Evolutionary conservation across 176 grass and related monocot genomes (phyloP), one percentile per base, ranked within the genome.

Genomic region (Avena atlantica): DNA sequence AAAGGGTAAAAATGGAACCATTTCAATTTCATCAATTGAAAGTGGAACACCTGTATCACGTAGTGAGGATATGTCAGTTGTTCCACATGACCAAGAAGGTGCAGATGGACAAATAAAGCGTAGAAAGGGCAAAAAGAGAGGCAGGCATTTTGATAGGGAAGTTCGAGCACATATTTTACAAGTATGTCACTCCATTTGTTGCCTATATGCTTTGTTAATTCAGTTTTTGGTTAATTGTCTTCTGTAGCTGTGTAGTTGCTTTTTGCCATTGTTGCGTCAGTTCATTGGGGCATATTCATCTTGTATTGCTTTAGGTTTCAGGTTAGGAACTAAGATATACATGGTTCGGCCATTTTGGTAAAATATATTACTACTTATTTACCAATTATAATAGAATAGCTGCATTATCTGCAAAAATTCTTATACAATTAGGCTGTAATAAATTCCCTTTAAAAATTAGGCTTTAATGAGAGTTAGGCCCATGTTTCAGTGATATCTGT

Each of bases 111-210:
- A 83, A 72, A 79, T 12, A 81, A 83, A 81, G 80, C 48, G 74
- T 29, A 74, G 49, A 79, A 91, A 92, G 27, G 84, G 72, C 45
- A 94, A 83, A 87, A 98, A 98, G 84, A 98, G 92, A 91, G 96
- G 96, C 59, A 92, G 93, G 8, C 88, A 82, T 76, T 98, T 98
- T 92, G 96, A 98, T 87, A 85, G 96, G 81, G 96, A 96, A 64
- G 90, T 69, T 81, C 96, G 96, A 86, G 93, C 90, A 13, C 77
- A 91, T 66, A 88, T 96, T 89, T 84, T 98, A 82, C 89, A 96
- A 59, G 96, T 96, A 89, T 77, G 52, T 52, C 11, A 3, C 52
- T 70, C 61, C 76, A 71, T 60, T 53, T 12, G 44, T 56, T 25
- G 15, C 29, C 20, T 70, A 37, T 60, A 45, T 85, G 59, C 64